These are phyloP conservation scores for Ceratobasidium papillatum DNA, from an alignment of 1,284 basidiomycete genomes.

Conservation along the genomic window DNA sequence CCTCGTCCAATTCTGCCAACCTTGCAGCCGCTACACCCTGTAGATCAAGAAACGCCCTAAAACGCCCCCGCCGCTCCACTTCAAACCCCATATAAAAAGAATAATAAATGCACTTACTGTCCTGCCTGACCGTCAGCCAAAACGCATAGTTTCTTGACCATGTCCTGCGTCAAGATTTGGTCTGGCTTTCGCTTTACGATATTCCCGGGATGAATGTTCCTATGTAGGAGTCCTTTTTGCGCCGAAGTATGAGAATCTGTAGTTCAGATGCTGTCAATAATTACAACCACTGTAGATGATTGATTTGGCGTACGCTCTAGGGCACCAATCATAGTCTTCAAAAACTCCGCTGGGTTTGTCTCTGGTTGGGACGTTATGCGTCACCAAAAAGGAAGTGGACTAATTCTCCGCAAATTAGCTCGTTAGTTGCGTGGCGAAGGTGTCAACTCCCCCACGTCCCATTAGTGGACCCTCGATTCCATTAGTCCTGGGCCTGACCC, in stretches of 20 bases:
- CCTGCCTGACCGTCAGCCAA: not conserved
- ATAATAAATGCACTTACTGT: not conserved
- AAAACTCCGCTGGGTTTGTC: no score
- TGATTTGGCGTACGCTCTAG: not conserved
- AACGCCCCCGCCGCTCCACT: not conserved
- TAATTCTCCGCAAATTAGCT: no score
- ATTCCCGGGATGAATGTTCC: not conserved
- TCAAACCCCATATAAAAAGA: not conserved
- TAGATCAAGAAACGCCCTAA: not conserved
- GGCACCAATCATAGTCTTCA: not conserved
- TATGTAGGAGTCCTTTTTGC: not conserved
- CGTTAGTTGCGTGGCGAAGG: not conserved
- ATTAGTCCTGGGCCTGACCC: not conserved
- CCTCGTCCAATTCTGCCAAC: not conserved
- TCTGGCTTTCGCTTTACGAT: not conserved
- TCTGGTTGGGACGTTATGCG: no score
- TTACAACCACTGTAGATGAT: no score
- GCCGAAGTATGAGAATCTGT: not conserved
- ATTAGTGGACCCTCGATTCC: not conserved
- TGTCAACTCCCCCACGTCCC: not conserved
- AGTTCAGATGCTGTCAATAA: no score
- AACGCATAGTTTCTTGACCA: not conserved
- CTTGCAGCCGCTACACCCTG: not conserved
- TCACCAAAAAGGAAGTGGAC: no score
- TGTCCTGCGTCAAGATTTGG: not conserved